Percentiles rank a stretch among this genome's conserved stretches.
Conservation (phyloP, 2,329 filamentous ascomycete genomes). For the Cladosporium sp. region DNA sequence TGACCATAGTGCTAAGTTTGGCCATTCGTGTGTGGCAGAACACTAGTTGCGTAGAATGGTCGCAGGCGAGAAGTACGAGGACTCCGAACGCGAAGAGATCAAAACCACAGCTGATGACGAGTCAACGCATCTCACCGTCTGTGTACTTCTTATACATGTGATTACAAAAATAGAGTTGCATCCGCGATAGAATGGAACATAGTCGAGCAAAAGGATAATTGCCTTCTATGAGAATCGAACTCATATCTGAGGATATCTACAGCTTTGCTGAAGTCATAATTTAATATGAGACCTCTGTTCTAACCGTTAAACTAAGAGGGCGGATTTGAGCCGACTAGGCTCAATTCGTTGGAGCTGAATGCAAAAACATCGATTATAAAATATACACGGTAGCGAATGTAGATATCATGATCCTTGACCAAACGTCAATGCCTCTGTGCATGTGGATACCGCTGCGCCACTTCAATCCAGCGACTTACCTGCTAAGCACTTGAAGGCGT, state of each 20-base stretch:
- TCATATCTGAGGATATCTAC: slow-evolving; percentile 15
- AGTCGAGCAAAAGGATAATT: neutral
- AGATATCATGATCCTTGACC: too few relatives aligned
- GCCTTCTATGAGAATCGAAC: slow-evolving; percentile 19
- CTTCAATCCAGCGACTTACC: neutral
- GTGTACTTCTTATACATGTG: too few relatives aligned
- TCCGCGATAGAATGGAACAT: neutral
- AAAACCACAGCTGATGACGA: too few relatives aligned
- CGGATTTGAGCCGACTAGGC: neutral
- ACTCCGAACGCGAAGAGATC: neutral
- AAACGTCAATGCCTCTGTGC: too few relatives aligned
- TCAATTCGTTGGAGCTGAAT: neutral
- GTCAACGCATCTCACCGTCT: too few relatives aligned
- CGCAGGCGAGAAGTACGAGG: too few relatives aligned
- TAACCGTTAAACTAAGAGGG: slow-evolving; percentile 20
- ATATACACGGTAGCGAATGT: too few relatives aligned
- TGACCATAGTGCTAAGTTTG: too few relatives aligned
- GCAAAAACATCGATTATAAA: neutral
- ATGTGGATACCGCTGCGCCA: neutral
- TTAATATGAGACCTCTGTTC: slow-evolving; percentile 17
- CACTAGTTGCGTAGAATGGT: neutral
- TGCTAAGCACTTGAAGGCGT: neutral
- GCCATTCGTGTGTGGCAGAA: neutral
- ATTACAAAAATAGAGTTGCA: neutral
- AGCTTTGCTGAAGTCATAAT: slow-evolving; percentile 11